A percentile compares a stretch with the other conserved stretches of the same genome.
These are phyloP conservation scores for Gossypioides kirkii DNA, from an alignment of 345 rosid species.

Conservation along the genomic window DNA sequence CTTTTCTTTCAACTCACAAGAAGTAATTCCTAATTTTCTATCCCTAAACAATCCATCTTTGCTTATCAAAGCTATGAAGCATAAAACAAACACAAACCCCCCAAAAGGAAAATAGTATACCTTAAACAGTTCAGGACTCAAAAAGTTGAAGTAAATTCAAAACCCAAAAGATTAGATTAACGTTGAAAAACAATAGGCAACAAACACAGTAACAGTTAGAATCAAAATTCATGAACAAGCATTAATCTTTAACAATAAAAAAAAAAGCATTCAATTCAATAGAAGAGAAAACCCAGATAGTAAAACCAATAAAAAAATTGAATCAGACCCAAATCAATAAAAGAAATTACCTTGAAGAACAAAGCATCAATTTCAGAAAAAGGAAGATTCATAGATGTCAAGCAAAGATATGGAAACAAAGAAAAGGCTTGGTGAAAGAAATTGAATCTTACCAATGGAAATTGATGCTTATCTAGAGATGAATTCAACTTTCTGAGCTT, in stretches of 20 bases:
- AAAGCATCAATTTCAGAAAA: neutral
- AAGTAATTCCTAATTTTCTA: neutral
- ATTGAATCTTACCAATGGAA: too few species aligned
- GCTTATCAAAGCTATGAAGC: too few species aligned
- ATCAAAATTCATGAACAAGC: neutral
- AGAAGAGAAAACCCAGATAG: neutral
- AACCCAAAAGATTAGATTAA: constrained; percentile 5
- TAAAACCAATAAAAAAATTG: constrained; percentile 8
- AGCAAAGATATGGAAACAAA: neutral
- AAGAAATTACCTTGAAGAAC: neutral
- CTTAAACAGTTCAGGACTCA: neutral
- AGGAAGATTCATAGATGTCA: neutral
- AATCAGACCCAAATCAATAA: constrained; percentile 9
- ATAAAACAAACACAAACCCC: neutral
- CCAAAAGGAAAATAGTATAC: neutral
- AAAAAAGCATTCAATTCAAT: neutral
- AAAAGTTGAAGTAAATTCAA: constrained; percentile 13
- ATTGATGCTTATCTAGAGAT: too few species aligned
- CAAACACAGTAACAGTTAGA: neutral
- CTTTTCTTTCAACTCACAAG: neutral
- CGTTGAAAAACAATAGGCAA: neutral
- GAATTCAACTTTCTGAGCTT: too few species aligned
- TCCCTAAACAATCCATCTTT: neutral
- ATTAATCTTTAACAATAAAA: neutral
- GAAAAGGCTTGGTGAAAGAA: constrained; percentile 7